A percentile compares a stretch with the other conserved stretches of the same genome.
phyloP scores from a whole-genome alignment of 2,329 filamentous ascomycete species.

The Elsinoe australis region DNA sequence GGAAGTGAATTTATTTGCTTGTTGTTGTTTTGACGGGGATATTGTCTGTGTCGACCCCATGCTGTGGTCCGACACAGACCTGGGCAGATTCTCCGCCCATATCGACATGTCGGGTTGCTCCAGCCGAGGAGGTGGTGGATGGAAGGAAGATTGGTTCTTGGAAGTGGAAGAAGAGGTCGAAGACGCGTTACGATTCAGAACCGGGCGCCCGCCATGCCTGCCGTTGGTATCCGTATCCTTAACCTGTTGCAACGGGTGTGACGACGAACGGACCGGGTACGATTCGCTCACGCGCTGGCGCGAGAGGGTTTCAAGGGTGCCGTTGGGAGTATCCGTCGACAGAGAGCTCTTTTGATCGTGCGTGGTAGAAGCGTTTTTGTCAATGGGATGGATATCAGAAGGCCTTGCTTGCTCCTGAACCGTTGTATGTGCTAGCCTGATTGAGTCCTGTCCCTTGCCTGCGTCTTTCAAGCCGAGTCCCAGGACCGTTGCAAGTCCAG shows the following conservation, averaged over 20 bases:
- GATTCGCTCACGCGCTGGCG: conserved; percentile 12
- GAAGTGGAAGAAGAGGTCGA: conserved; percentile 18
- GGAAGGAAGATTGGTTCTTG: conserved; percentile 18
- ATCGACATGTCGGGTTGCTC: conserved; percentile 30
- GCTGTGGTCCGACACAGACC: conserved; percentile 29
- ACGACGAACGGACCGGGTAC: conserved; percentile 15
- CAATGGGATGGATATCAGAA: not conserved
- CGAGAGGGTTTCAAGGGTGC: not conserved
- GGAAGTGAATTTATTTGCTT: conserved; percentile 48
- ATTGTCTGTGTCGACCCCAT: conserved; percentile 22
- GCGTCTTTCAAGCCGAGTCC: conserved; percentile 31
- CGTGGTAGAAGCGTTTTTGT: conserved; percentile 12
- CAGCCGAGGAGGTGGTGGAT: conserved; percentile 22
- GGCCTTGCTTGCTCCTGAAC: conserved; percentile 17
- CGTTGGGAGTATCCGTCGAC: conserved; percentile 7
- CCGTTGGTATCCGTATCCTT: conserved; percentile 19
- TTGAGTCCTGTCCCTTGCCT: conserved; percentile 10
- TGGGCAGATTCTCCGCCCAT: conserved; percentile 29
- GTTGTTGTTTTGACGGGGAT: conserved; percentile 30
- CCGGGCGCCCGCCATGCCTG: conserved; percentile 16
- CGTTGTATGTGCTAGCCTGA: conserved; percentile 18
- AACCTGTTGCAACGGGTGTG: conserved; percentile 21
- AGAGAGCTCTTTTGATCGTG: conserved; percentile 1
- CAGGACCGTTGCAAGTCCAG: conserved; percentile 25
- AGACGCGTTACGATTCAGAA: conserved; percentile 16